Conservation (phyloP, 78 protist species). For the Emiliania huxleyi region DNA sequence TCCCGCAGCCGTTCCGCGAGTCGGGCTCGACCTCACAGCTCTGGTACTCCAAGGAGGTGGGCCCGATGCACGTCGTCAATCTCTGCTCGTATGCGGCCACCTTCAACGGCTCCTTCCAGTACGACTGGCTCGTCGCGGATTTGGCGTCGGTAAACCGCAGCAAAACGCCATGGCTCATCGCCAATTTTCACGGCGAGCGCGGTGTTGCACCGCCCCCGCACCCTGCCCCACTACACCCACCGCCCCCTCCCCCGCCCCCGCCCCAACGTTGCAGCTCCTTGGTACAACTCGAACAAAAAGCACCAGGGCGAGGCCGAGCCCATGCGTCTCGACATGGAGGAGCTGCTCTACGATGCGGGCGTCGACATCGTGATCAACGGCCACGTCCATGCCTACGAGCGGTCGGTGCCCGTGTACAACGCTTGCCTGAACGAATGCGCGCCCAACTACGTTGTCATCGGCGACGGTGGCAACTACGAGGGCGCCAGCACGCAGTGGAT, state of each 20-base stretch:
- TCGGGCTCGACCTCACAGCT: background rate
- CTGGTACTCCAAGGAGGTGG: background rate
- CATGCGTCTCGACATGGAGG: background rate
- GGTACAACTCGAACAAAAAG: background rate
- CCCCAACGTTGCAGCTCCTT: background rate
- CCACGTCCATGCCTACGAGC: slow-evolving; percentile 52
- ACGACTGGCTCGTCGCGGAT: background rate
- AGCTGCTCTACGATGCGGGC: background rate
- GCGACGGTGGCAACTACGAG: slow-evolving; percentile 23
- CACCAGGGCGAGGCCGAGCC: background rate
- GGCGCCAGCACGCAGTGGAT: background rate
- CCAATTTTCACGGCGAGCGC: background rate
- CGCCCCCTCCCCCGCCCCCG: background rate
- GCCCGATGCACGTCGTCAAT: background rate
- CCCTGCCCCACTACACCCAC: too few species aligned
- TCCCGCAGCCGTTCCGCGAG: background rate
- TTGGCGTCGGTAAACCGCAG: background rate
- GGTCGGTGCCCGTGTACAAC: slow-evolving; percentile 1
- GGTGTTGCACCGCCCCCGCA: background rate
- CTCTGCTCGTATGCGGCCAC: background rate
- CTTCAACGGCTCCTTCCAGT: background rate
- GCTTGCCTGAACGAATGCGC: too few species aligned
- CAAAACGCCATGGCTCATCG: slow-evolving; percentile 22
- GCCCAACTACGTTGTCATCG: background rate
- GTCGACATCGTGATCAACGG: slow-evolving; percentile 37